These are phyloP conservation scores for Nannochloropsis salina DNA, from an alignment of 108 stramenopile genomes.

Conservation along the genomic window DNA sequence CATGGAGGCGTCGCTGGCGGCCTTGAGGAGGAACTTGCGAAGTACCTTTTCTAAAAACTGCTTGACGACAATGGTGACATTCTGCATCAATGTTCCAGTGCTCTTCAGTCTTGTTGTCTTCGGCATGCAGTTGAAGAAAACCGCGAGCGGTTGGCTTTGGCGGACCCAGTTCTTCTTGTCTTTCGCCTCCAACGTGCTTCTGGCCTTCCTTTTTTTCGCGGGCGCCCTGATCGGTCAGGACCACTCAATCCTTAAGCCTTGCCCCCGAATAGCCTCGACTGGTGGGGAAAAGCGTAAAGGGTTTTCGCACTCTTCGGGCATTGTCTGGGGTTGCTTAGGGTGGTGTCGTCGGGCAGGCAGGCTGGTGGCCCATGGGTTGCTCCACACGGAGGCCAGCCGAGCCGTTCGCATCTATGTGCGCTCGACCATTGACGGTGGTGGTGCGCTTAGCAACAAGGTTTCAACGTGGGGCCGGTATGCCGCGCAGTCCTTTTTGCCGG, in stretches of 20 bases:
- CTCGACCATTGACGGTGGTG: background rate
- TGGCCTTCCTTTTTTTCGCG: background rate
- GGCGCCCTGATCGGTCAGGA: background rate
- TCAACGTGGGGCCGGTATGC: background rate
- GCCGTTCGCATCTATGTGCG: background rate
- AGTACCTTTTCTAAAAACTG: background rate
- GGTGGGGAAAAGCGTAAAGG: background rate
- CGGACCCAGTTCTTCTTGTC: conserved; percentile 10
- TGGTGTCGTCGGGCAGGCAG: background rate
- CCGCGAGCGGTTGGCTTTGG: conserved; percentile 1
- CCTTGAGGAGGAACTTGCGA: background rate
- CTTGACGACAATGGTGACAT: background rate
- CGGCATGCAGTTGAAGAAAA: background rate
- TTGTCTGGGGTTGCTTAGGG: background rate
- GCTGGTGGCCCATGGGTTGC: background rate
- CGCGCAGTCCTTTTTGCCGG: background rate
- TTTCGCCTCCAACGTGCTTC: background rate
- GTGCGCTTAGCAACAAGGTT: background rate
- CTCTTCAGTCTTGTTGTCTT: conserved; percentile 2
- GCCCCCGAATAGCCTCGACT: too few species aligned
- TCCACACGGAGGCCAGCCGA: background rate
- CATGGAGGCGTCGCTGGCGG: background rate
- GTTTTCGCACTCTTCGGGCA: background rate
- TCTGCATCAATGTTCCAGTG: background rate
- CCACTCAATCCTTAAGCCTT: background rate